These are phyloP conservation scores for Craspedostauros australis DNA, from an alignment of 108 stramenopile species.

Conservation along the genomic window DNA sequence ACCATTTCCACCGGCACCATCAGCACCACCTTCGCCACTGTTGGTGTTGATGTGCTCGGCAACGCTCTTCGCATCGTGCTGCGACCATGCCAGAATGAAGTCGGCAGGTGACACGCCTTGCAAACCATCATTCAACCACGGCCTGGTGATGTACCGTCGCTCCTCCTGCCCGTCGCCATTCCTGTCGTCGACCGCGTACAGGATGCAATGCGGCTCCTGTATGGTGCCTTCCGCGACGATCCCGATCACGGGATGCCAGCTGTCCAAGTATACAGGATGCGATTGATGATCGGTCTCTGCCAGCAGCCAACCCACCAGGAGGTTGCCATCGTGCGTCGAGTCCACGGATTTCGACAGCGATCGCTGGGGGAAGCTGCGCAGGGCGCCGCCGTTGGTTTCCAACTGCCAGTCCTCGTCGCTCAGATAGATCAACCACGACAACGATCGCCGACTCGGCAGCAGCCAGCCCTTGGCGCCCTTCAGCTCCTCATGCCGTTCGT, in stretches of 20 bases:
- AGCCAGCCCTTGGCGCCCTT: conserved; percentile 50
- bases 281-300: neutral
- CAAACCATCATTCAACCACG: conserved; percentile 15
- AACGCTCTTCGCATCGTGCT: conserved; percentile 7
- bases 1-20: too few relatives aligned
- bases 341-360: neutral
- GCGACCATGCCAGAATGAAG: conserved; percentile 11
- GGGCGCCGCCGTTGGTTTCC: conserved; percentile 32
- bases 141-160: conserved; percentile 12
- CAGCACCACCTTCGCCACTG: too few relatives aligned
- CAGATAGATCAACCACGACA: conserved; percentile 54
- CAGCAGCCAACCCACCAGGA: conserved; percentile 49
- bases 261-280: conserved; percentile 38
- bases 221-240: conserved; percentile 1
- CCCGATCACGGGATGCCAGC: conserved; percentile 5
- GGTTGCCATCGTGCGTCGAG: conserved; percentile 35
- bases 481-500: conserved; percentile 52
- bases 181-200: conserved; percentile 11
- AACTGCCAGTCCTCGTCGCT: conserved; percentile 28
- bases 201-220: conserved; percentile 23
- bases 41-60: neutral
- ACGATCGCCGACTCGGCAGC: conserved; percentile 31
- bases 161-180: conserved; percentile 9
- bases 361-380: conserved; percentile 23
- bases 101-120: conserved; percentile 5